Evolutionary conservation across 768 basidiomycete species (phyloP), one percentile per base, ranked within the genome.

Genomic region (Calocybe gangraenosa): DNA sequence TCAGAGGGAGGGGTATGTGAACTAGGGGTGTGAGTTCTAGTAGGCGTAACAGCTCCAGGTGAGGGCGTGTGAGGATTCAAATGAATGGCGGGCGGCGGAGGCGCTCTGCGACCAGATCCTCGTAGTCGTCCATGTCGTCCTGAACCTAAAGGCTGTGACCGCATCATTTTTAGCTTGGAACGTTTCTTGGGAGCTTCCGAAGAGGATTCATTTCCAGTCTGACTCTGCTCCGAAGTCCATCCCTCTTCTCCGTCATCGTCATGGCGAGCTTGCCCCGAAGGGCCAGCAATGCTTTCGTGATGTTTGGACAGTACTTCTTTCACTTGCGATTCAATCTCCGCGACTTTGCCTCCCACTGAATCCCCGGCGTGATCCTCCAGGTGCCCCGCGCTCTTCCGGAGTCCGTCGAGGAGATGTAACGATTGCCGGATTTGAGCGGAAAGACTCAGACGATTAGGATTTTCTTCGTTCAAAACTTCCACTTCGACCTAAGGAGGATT

Each of bases 191-290:
- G 28, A 22, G 21, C 3, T 37, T 18, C 42, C 10, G 44, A 19
- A 9, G 20, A 23, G 13, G 42, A 17, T 3, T 31, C 41, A 10
- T 42, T 34, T 9, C 48, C 47, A 30, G 37, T 44, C 8, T 17
- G 25, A 45, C 71, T 74, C 18, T 58, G 64, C 38, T 87, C 85
- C 5, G 82, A 85, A 14, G 73, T 71, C 83, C 82, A 85, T 1
- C 71, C 80, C 48, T 78, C 84, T 0, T 83, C 81, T 6, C 25
- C 25, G 14, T 78, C 78, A 3, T 74, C 70, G 6, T 62, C 61
- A 21, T 42, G 40, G 28, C 49, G 59, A 21, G 45, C 40, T 34
- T 50, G 58, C 20, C 25, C 35, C 7, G 38, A 42, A 2, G 42
- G 50, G 33, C 42, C 43, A 20, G 46, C 25, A 22, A 53, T 40